A percentile compares a stretch with the other conserved stretches of the same genome.
Conservation (phyloP, 1,284 basidiomycete genomes). For the Cryptococcus depauperatus region DNA sequence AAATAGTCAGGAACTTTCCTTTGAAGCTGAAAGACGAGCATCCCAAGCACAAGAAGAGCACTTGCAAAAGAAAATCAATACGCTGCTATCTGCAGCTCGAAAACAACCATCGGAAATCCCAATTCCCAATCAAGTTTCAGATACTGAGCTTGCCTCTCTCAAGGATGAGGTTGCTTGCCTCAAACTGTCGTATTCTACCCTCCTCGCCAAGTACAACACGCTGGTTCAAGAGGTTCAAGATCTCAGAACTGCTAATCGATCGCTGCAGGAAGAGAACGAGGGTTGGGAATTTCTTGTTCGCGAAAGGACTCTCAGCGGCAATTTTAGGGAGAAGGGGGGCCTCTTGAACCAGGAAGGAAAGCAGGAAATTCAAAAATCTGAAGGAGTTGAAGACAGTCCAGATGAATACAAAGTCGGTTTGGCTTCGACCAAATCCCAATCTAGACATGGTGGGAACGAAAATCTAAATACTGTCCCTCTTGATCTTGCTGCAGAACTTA, state of each 20-base stretch:
- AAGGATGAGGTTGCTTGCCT: slow-evolving; percentile 38
- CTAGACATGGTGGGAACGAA: too few relatives aligned
- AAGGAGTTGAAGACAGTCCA: too few relatives aligned
- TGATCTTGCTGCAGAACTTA: too few relatives aligned
- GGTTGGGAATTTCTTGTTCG: slow-evolving; percentile 84
- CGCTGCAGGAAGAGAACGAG: slow-evolving; percentile 72
- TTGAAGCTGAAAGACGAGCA: slow-evolving; percentile 39
- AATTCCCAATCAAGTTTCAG: not conserved
- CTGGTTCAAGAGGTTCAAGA: slow-evolving; percentile 33
- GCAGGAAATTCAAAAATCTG: too few relatives aligned
- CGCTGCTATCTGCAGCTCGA: slow-evolving; percentile 11
- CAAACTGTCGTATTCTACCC: slow-evolving; percentile 28
- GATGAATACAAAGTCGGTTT: too few relatives aligned
- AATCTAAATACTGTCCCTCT: too few relatives aligned
- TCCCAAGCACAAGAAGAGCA: slow-evolving; percentile 35
- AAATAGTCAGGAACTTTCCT: slow-evolving; percentile 30
- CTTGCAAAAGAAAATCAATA: slow-evolving; percentile 28
- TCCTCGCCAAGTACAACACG: slow-evolving; percentile 33
- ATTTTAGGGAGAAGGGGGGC: slow-evolving; percentile 56
- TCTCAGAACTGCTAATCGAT: slow-evolving; percentile 24
- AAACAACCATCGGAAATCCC: slow-evolving; percentile 1
- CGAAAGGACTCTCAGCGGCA: slow-evolving; percentile 78
- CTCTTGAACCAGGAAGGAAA: too few relatives aligned
- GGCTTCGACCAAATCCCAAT: too few relatives aligned
- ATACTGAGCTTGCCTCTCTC: slow-evolving; percentile 11